These are phyloP conservation scores for Fomitopsis pinicola DNA, from an alignment of 1,284 basidiomycete species.

Conservation along the genomic window DNA sequence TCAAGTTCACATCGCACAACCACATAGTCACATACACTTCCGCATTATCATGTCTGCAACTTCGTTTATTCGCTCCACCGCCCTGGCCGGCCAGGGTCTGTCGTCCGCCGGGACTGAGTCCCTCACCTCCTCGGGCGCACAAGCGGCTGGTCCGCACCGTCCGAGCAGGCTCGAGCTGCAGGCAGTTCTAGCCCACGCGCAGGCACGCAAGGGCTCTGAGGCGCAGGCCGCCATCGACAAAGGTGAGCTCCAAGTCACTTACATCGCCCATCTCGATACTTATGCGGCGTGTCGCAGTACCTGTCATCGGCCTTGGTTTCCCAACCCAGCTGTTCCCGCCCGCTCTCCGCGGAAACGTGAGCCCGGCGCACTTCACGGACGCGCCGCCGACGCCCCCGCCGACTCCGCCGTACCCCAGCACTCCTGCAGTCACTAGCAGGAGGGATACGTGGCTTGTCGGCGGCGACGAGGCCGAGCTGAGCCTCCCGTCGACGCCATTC, in stretches of 20 bases:
- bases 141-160: slow-evolving; percentile 6
- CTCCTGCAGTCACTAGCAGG: not conserved
- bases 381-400: not conserved
- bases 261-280: not conserved
- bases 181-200: slow-evolving; percentile 13
- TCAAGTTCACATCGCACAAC: not conserved
- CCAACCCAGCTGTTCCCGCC: slow-evolving; percentile 1
- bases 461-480: not conserved
- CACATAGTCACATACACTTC: not conserved
- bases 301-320: slow-evolving; percentile 6
- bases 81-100: slow-evolving; percentile 8
- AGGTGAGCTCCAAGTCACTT: not conserved
- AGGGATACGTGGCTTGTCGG: not conserved
- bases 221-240: not conserved
- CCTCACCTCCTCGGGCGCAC: not conserved
- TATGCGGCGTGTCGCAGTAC: not conserved
- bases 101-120: not conserved
- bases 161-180: slow-evolving; percentile 18
- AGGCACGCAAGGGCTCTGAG: slow-evolving; percentile 10
- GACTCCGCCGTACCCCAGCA: not conserved
- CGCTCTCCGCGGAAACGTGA: not conserved
- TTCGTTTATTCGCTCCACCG: not conserved
- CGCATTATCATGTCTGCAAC: slow-evolving; percentile 4
- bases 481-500: not conserved
- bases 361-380: not conserved